These are phyloP conservation scores for Xylaria curta DNA, from an alignment of 495 filamentous ascomycete species.

Conservation along the genomic window DNA sequence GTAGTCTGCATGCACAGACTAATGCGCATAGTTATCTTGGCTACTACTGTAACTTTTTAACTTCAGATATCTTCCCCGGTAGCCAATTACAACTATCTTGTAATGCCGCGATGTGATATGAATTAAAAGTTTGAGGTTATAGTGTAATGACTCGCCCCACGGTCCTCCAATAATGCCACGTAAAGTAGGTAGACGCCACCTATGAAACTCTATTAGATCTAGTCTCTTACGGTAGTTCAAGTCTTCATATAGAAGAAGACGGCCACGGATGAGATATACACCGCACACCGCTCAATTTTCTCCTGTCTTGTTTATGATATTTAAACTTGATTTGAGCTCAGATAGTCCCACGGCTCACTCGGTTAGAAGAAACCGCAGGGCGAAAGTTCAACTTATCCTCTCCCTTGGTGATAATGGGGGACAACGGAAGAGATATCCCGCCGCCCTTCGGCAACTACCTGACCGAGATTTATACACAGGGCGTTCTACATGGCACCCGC, in stretches of 20 bases:
- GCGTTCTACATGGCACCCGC: slow-evolving; percentile 39
- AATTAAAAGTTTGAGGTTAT: not conserved
- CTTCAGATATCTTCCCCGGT: not conserved
- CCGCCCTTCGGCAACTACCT: slow-evolving; percentile 7
- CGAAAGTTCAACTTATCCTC: not conserved
- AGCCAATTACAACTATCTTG: not conserved
- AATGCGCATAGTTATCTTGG: slow-evolving; percentile 4
- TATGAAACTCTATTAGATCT: not conserved
- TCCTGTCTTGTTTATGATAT: not conserved
- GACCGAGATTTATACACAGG: slow-evolving; percentile 16
- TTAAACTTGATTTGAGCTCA: not conserved
- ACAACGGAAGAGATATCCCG: not conserved
- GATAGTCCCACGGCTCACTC: not conserved
- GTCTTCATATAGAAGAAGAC: not conserved
- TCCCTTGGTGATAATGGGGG: slow-evolving; percentile 6
- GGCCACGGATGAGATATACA: not conserved
- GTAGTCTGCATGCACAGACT: slow-evolving; percentile 1
- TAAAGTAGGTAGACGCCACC: not conserved
- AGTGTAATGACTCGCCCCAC: slow-evolving; percentile 1
- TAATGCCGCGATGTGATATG: not conserved
- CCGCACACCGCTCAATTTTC: not conserved
- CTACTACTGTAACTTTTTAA: not conserved
- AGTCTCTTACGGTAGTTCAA: not conserved
- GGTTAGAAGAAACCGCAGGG: not conserved
- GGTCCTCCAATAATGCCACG: not conserved